phyloP scores from a whole-genome alignment of 495 filamentous ascomycete species.

The Penicillium daleae region DNA sequence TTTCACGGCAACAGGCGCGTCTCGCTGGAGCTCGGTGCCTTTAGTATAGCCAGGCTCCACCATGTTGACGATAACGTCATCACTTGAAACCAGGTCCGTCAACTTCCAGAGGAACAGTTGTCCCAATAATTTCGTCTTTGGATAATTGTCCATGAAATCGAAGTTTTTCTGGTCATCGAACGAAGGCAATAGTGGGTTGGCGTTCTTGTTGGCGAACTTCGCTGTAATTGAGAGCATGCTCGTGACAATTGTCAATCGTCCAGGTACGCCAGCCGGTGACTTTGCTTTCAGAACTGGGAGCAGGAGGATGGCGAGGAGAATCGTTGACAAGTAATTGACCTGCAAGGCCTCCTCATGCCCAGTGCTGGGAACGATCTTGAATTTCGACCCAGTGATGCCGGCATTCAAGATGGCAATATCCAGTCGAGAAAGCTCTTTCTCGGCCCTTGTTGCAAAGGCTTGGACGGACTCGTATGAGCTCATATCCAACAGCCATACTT shows the following conservation, averaged over 20 bases:
- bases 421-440: conserved; percentile 38
- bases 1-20: conserved; percentile 22
- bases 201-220: conserved; percentile 36
- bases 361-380: conserved; percentile 35
- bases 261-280: conserved; percentile 28
- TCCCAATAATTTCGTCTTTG: conserved; percentile 44
- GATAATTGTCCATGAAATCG: conserved; percentile 40
- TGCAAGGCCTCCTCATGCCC: conserved; percentile 44
- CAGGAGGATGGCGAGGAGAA: conserved; percentile 52
- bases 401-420: conserved; percentile 60
- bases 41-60: conserved; percentile 50
- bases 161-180: conserved; percentile 49
- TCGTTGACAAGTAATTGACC: conserved; percentile 47
- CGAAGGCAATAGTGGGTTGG: conserved; percentile 40
- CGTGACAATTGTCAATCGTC: conserved; percentile 46
- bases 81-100: conserved; percentile 40
- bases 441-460: conserved; percentile 38
- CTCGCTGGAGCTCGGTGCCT: conserved; percentile 45
- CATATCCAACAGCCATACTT: conserved; percentile 58
- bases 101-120: conserved; percentile 49
- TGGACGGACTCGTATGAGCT: conserved; percentile 47
- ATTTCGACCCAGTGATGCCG: conserved; percentile 41
- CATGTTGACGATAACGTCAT: conserved; percentile 53
- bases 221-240: conserved; percentile 36
- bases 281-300: conserved; percentile 52